Base-by-base conservation (phyloP, 805 yeast genomes). In the Myxozyma vanderwaltii region DNA sequence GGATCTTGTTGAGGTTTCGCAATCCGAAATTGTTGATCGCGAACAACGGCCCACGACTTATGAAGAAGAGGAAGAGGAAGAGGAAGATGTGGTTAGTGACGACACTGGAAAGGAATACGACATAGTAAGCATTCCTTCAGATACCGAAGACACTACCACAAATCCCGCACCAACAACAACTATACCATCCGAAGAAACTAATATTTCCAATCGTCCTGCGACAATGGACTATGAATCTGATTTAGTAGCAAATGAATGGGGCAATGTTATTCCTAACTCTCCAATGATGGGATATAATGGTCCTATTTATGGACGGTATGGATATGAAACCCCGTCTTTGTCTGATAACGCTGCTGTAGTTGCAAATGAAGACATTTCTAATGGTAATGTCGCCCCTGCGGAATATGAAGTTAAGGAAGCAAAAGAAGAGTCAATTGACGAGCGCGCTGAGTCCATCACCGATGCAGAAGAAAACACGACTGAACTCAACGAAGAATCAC, bases 211-310 rank as follows among this genome's bases (percentile, higher is more conserved):
- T 24, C 17, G 21, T 24, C 33, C 35, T 2, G 35, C 15, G 24
- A 13, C 45, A 19, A 5, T 50, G 45, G 54, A 39, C 3, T 38
- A 23, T 27, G 54, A 50, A 23, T 24, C 54, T 19, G 54, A 50
- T 27, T 24, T 33, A 26, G 40, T 50, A 17, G 54, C 54, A 7
- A 50, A 50, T 39, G 54, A 50, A 21, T 50, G 54, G 54, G 54
- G 54, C 5, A 39, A 33, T 24, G 54, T 50, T 35, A 41, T 35
- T 15, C 51, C 41, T 24, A 31, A 33, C 29, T 5, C 35, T 5
- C 29, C 19, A 1, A 2, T 15, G 39, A 5, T 10, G 5, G 50
- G 50, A 17, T 38, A 38, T 38, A 29, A 29, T 29, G 31, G 33
- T 12, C 27, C 19, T 26, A 21, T 27, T 17, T 36, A 35, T 47